These are phyloP conservation scores for Phaeosphaeriaceae sp. DNA, from an alignment of 2,329 filamentous ascomycete genomes.

Conservation along the genomic window DNA sequence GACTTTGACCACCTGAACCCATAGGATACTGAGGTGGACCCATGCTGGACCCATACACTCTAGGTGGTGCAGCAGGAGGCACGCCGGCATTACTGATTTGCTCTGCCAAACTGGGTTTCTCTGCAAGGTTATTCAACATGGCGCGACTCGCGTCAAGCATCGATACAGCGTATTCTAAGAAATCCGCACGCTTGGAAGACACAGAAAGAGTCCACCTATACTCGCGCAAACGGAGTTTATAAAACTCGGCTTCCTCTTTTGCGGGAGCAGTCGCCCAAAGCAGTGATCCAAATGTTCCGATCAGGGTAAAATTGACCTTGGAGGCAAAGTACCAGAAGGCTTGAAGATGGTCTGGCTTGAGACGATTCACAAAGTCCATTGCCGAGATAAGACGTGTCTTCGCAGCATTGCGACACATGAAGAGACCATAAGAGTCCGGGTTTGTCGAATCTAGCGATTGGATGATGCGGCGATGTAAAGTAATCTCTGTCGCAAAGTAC, in stretches of 20 bases:
- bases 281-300: conserved; percentile 90
- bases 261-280: conserved; percentile 89
- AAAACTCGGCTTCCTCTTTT: conserved; percentile 90
- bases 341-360: conserved; percentile 84
- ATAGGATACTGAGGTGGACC: conserved; percentile 22
- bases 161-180: conserved; percentile 54
- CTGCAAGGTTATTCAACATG: conserved; percentile 53
- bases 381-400: conserved; percentile 93
- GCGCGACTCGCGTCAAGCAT: conserved; percentile 53
- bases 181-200: conserved; percentile 71
- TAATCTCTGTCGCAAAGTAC: conserved; percentile 94
- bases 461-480: conserved; percentile 88
- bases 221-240: conserved; percentile 81
- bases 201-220: conserved; percentile 95
- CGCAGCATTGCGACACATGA: conserved; percentile 91
- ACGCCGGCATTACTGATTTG: conserved; percentile 48
- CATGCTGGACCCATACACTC: conserved; percentile 31
- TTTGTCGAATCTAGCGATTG: conserved; percentile 69
- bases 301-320: conserved; percentile 90
- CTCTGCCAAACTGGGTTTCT: conserved; percentile 51
- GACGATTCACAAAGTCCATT: conserved; percentile 96
- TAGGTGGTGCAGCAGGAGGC: conserved; percentile 36
- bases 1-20: conserved; percentile 14
- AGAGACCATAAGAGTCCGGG: conserved; percentile 79
- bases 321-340: conserved; percentile 92